phyloP scores from a whole-genome alignment of 23 red algal genomes.

The Chondrus crispus region DNA sequence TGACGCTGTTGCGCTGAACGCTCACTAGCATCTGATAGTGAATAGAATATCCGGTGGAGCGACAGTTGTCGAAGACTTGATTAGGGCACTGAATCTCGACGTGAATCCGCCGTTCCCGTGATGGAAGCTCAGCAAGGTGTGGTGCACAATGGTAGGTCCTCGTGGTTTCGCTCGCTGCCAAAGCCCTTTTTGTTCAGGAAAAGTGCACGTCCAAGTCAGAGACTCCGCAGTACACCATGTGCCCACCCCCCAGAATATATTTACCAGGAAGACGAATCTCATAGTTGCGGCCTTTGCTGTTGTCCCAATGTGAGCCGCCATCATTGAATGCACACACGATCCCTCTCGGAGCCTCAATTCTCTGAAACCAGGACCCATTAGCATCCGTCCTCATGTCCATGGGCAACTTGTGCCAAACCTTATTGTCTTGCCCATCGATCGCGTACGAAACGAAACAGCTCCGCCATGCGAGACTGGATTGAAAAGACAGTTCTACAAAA shows the following conservation, averaged over 20 bases:
- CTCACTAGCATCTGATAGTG: too few species aligned
- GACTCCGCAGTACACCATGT: constrained; percentile 10
- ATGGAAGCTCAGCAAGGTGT: too few species aligned
- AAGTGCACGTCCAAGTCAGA: constrained; percentile 32
- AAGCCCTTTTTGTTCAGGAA: too few species aligned
- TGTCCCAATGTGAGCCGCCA: constrained; percentile 37
- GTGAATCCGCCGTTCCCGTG: too few species aligned
- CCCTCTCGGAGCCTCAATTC: constrained; percentile 20
- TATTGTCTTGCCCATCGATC: background rate
- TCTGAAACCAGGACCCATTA: constrained; percentile 1
- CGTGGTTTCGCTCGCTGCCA: too few species aligned
- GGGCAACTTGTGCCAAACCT: constrained; percentile 24
- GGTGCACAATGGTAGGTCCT: too few species aligned
- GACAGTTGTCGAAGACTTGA: too few species aligned
- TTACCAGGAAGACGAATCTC: constrained; percentile 46
- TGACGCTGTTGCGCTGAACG: too few species aligned
- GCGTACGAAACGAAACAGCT: constrained; percentile 25
- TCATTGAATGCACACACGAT: constrained; percentile 45
- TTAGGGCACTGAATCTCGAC: too few species aligned
- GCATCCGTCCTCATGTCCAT: constrained; percentile 16
- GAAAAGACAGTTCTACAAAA: constrained; percentile 38
- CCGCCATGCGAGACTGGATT: constrained; percentile 21
- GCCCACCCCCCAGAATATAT: constrained; percentile 23
- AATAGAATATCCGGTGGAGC: too few species aligned
- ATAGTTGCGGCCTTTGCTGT: constrained; percentile 36